Conservation (phyloP, 2,329 filamentous ascomycete species). For the Davidsoniella virescens region DNA sequence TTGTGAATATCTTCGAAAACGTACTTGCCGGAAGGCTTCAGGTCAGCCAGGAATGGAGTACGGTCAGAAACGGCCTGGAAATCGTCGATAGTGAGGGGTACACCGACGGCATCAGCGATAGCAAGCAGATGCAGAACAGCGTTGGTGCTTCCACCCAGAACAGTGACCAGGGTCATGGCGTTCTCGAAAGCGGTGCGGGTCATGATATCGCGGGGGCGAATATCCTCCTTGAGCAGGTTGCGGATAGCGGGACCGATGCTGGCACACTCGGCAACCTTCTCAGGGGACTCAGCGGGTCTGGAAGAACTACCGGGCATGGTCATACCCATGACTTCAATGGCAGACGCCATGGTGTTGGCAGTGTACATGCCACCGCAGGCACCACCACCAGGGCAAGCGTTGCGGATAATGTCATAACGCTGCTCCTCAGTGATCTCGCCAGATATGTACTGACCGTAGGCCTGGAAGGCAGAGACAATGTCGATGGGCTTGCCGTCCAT, state of each 20-base stretch:
- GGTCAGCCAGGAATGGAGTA: constrained; percentile 63
- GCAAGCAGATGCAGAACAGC: constrained; percentile 73
- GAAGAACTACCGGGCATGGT: constrained; percentile 71
- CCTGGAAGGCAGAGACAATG: constrained; percentile 87
- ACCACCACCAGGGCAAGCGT: constrained; percentile 53
- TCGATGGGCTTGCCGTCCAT: constrained; percentile 74
- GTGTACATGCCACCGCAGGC: constrained; percentile 70
- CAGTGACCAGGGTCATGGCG: constrained; percentile 68
- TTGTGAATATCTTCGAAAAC: constrained; percentile 75
- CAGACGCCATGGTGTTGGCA: constrained; percentile 72
- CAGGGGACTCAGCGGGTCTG: constrained; percentile 56
- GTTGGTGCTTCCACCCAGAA: constrained; percentile 73
- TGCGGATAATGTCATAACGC: constrained; percentile 83
- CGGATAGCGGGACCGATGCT: constrained; percentile 57
- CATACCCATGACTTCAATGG: constrained; percentile 69
- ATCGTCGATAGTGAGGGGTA: constrained; percentile 72
- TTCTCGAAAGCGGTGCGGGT: constrained; percentile 71
- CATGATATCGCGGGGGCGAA: constrained; percentile 61
- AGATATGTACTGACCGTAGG: constrained; percentile 86
- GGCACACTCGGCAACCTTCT: constrained; percentile 58
- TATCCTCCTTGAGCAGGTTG: constrained; percentile 58
- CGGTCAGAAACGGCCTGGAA: constrained; percentile 71
- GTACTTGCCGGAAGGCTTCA: constrained; percentile 76
- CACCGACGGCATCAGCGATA: constrained; percentile 64
- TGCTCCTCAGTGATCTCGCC: constrained; percentile 83